Conservation (phyloP, 805 yeast species). For the Cephaloascus albidus region DNA sequence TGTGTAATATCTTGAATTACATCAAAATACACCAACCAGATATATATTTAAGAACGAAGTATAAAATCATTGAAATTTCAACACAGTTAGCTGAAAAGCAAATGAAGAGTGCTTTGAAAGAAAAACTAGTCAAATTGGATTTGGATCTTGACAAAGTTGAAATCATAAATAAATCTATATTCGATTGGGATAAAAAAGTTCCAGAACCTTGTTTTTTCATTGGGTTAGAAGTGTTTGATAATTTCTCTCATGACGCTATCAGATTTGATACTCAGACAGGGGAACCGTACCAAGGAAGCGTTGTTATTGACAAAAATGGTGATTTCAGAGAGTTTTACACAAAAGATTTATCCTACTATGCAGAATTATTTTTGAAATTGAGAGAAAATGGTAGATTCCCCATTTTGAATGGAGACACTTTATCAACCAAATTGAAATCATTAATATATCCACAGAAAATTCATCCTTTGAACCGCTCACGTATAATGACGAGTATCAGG, state of each 20-base stretch:
- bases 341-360: constrained; percentile 49
- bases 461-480: constrained; percentile 56
- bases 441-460: constrained; percentile 10
- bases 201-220: constrained; percentile 65
- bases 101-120: constrained; percentile 21
- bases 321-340: constrained; percentile 69
- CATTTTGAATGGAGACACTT: constrained; percentile 16
- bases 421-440: constrained; percentile 12
- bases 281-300: constrained; percentile 70
- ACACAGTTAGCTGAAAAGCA: constrained; percentile 53
- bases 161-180: constrained; percentile 65
- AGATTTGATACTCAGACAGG: constrained; percentile 63
- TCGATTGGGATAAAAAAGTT: constrained; percentile 58
- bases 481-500: constrained; percentile 26
- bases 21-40: constrained; percentile 58
- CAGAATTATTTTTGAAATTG: constrained; percentile 44
- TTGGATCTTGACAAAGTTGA: constrained; percentile 50
- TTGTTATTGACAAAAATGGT: constrained; percentile 60
- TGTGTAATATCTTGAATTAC: constrained; percentile 65
- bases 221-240: constrained; percentile 79
- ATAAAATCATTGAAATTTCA: constrained; percentile 67
- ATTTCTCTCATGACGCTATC: constrained; percentile 73
- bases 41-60: constrained; percentile 57
- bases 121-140: constrained; percentile 22
- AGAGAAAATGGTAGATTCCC: constrained; percentile 38